A percentile compares a stretch with the other conserved stretches of the same genome.
phyloP scores from a whole-genome alignment of 805 yeast species.

The Starmera pachycereana region DNA sequence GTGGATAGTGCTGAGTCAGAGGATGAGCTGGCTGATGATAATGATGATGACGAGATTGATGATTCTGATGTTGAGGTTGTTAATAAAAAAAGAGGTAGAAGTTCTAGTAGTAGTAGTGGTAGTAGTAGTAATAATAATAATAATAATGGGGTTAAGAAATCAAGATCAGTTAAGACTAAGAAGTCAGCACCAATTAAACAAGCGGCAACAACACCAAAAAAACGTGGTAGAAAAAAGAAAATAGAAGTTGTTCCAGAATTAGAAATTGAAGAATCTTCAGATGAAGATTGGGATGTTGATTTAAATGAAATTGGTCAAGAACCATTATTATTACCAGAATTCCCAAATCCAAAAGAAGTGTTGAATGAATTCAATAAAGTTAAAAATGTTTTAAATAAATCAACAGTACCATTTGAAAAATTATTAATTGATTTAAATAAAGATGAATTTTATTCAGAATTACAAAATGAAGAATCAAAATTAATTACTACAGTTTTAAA shows the following conservation, averaged over 20 bases:
- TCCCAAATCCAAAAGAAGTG: slow-evolving; percentile 9
- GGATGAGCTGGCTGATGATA: slow-evolving; percentile 18
- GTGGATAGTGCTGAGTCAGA: slow-evolving; percentile 16
- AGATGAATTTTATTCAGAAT: slow-evolving; percentile 6
- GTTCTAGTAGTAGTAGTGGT: slow-evolving; percentile 2
- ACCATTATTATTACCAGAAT: slow-evolving; percentile 9
- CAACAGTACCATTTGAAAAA: slow-evolving; percentile 19
- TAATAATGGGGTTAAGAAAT: slow-evolving; percentile 9
- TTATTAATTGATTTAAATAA: slow-evolving; percentile 9
- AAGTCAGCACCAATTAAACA: slow-evolving; percentile 13
- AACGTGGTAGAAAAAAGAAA: slow-evolving; percentile 2
- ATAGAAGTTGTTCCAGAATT: slow-evolving; percentile 4
- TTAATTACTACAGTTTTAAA: slow-evolving; percentile 8
- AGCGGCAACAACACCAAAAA: slow-evolving; percentile 12
- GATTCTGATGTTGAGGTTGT: slow-evolving; percentile 19
- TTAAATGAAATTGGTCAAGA: slow-evolving; percentile 7
- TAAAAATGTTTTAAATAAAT: slow-evolving; percentile 15
- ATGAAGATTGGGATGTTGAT: slow-evolving; percentile 17
- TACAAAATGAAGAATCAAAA: slow-evolving; percentile 6
- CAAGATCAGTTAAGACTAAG: slow-evolving; percentile 3
- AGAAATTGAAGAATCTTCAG: slow-evolving; percentile 16
- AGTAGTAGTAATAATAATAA: too few species aligned
- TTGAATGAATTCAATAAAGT: slow-evolving; percentile 8
- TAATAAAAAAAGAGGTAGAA: slow-evolving; percentile 10
- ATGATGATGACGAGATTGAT: slow-evolving; percentile 12